Base-by-base conservation (phyloP, 176 grass and related monocot species). In the Hordeum marinum region DNA sequence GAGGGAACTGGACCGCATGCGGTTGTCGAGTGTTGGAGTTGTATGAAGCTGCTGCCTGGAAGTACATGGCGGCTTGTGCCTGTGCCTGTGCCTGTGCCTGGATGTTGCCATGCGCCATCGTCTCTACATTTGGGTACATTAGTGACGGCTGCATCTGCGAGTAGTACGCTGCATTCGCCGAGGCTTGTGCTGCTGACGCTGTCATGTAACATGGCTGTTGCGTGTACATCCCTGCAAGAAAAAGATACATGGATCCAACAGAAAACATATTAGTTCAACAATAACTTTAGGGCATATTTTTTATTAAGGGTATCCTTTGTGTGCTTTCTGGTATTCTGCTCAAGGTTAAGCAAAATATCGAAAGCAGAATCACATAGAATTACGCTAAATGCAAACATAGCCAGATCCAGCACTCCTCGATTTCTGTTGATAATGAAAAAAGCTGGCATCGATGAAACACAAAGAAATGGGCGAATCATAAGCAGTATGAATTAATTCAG, bases 141-240 rank as follows among this genome's bases (percentile, higher is more conserved):
- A 52, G 48, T 15, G 48, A 52, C 6, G 48, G 48, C 48, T 52
- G 48, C 48, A 52, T 52, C 48, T 52, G 48, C 15, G 48, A 52
- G 71, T 86, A 76, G 62, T 86, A 88, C 70, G 61, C 24, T 36
- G 74, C 85, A 23, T 83, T 74, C 18, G 36, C 50, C 3, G 29
- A 50, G 18, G 40, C 66, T 36, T 75, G 86, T 1, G 60, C 62
- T 6, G 63, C 26, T 12, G 80, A 9, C 48, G 15, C 48, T 52
- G 48, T 7, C 48, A 52, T 52, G 70, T 89, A 90, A 64, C 69
- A 81, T 36, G 88, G 8, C 6, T 31, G 8, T 35, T 71, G 54
- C 54, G 21, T 89, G 80, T 63, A 84, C 21, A 81, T 71, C 81
- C 66, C 88, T 94, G 83, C 20, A n/a, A 57, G 18, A 57, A 57